Base-by-base conservation (phyloP, 768 basidiomycete genomes). In the Aureoboletus auriporus region DNA sequence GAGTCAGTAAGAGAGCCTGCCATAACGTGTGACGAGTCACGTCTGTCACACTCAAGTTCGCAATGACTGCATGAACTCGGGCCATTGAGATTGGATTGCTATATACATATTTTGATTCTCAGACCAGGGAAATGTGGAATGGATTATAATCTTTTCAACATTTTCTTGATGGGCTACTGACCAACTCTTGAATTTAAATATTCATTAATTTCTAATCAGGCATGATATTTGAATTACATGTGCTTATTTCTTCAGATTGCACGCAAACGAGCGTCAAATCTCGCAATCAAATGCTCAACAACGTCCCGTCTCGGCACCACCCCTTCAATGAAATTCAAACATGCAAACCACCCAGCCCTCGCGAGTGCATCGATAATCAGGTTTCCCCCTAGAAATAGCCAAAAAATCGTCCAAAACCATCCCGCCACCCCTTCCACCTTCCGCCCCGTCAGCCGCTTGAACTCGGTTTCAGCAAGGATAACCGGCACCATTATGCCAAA, bases 401-500 rank as follows among this genome's bases (percentile, higher is more conserved):
- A 69, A 0, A 35, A 6, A 54, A 63, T 58, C 28, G 63, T 63
- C 73, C 72, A 75, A 5, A 60, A n/a, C 58, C 66, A 61, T 6
- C 71, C 71, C 3, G 27, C 23, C 34, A 36, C 44, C 1, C 71
- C 72, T 17, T 51, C 46, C 8, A 69, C 65, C 23, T 52, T 57
- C 42, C 53, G 45, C 5, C 69, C 66, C 0, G 62, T 68, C 7
- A 52, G 17, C 14, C 17, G 26, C 46, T 50, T 42, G 52, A 54
- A 67, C 29, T 2, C 49, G 16, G 9, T 59, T 56, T 85, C 84
- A 10, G 76, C 42, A 2, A 79, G 42, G 13, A 78, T 55, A 2
- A 77, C 80, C 1, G 75, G 50, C 6, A 74, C 82, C 67, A 75
- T 80, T 60, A 78, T 65, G 26, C 81, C 50, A 58, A 84, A 85